Evolutionary conservation across 2,329 filamentous ascomycete genomes (phyloP).

Genomic region (Botrytis byssoidea): DNA sequence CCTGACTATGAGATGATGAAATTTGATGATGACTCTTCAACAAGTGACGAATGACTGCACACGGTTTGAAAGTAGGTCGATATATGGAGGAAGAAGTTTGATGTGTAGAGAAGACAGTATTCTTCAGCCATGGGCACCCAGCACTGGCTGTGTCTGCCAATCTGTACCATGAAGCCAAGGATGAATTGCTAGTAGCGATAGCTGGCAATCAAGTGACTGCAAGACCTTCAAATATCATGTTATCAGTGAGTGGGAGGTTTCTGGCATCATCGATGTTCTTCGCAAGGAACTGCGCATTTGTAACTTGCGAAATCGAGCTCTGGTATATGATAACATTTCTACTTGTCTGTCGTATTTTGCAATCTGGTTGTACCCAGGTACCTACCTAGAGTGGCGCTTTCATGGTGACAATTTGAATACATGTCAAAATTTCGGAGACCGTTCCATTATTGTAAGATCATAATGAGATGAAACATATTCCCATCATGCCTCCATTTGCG

Average conservation of each 20-base stretch:
- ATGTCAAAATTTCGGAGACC: not conserved
- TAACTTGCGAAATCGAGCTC: not conserved
- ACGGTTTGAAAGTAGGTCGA: not conserved
- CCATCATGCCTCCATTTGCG: not conserved
- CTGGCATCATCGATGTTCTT: not conserved
- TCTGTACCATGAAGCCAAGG: not conserved
- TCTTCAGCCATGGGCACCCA: not conserved
- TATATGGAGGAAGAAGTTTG: not conserved
- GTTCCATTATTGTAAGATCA: not conserved
- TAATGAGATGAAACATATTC: not conserved
- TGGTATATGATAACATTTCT: not conserved
- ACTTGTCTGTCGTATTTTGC: not conserved
- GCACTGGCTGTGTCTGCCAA: not conserved
- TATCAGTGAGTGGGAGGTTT: not conserved
- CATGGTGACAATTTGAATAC: not conserved
- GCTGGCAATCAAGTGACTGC: constrained; percentile 5
- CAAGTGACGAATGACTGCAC: not conserved
- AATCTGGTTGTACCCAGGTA: too few relatives aligned
- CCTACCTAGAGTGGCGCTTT: not conserved
- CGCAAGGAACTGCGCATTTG: too few relatives aligned
- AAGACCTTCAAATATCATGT: not conserved
- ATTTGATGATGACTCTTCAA: not conserved
- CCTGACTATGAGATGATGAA: not conserved
- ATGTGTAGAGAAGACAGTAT: not conserved
- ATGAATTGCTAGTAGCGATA: not conserved